Evolutionary conservation across 768 basidiomycete species (phyloP).

Genomic region (Chalciporus pseudorubinellus): DNA sequence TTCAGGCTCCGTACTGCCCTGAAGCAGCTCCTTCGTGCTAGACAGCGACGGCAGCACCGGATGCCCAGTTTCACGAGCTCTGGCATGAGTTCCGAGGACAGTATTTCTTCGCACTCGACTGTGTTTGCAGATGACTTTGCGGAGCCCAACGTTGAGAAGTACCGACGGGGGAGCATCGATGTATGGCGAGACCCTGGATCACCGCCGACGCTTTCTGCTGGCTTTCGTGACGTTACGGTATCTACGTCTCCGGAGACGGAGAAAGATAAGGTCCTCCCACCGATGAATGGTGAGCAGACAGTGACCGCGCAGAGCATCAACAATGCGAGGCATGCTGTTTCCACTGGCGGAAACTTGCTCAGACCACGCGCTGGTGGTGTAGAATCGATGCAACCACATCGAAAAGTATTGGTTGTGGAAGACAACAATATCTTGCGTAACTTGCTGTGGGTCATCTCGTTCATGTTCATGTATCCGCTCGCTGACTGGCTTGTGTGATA

Average conservation of each 20-base stretch:
- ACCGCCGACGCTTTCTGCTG: slow-evolving; percentile 9
- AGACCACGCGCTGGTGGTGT: slow-evolving; percentile 60
- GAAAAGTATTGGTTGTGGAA: slow-evolving; percentile 82
- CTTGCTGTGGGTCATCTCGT: slow-evolving; percentile 59
- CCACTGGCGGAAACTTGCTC: slow-evolving; percentile 64
- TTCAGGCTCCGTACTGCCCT: slow-evolving; percentile 64
- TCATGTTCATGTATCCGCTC: slow-evolving; percentile 3
- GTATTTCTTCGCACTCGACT: slow-evolving; percentile 25
- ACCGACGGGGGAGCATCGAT: slow-evolving; percentile 34
- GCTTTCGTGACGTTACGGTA: slow-evolving; percentile 10
- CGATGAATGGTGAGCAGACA: slow-evolving; percentile 13
- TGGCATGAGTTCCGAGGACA: slow-evolving; percentile 25
- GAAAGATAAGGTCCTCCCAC: slow-evolving; percentile 28
- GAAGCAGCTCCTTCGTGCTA: slow-evolving; percentile 41
- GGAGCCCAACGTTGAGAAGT: slow-evolving; percentile 18
- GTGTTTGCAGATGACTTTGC: slow-evolving; percentile 27
- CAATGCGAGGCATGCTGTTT: slow-evolving; percentile 50
- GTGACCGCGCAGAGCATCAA: slow-evolving; percentile 11
- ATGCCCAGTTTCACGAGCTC: slow-evolving; percentile 17
- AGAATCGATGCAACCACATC: slow-evolving; percentile 41
- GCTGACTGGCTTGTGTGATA: slow-evolving; percentile 16
- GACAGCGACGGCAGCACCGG: slow-evolving; percentile 31
- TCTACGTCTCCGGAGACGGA: slow-evolving; percentile 25
- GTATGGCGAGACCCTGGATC: slow-evolving; percentile 19
- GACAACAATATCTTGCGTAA: slow-evolving; percentile 85